phyloP scores from a whole-genome alignment of 2,329 filamentous ascomycete genomes.

The Magnaporthiopsis incrustans region DNA sequence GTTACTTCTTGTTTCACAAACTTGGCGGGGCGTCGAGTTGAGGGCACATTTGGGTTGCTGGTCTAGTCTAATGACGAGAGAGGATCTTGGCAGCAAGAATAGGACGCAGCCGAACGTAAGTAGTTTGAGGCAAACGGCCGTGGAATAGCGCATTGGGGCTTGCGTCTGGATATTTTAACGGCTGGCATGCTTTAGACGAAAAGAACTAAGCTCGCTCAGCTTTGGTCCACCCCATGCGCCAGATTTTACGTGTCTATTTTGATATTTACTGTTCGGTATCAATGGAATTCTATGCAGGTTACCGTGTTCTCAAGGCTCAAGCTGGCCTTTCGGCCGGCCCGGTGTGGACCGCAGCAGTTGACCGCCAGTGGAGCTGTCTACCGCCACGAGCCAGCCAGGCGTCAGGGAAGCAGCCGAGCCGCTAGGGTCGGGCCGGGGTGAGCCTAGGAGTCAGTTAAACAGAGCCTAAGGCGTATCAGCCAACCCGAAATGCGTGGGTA shows the following conservation, averaged over 20 bases:
- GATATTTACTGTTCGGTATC: background rate
- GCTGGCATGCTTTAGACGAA: background rate
- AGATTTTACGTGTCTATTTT: background rate
- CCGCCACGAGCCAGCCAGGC: background rate
- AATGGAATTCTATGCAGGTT: background rate
- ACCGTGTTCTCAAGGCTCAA: background rate
- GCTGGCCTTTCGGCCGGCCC: too few relatives aligned
- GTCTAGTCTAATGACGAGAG: background rate
- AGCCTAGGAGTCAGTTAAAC: background rate
- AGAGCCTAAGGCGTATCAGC: too few relatives aligned
- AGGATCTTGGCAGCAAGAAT: background rate
- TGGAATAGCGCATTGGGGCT: background rate
- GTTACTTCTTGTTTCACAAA: background rate
- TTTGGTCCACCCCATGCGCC: background rate
- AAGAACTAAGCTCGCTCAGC: background rate
- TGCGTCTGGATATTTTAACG: background rate
- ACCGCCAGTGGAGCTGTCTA: background rate
- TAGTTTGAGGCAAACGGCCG: background rate
- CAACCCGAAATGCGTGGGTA: too few relatives aligned
- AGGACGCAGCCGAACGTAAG: background rate
- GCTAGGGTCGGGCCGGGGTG: background rate
- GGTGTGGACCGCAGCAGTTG: background rate
- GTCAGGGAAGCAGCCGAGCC: background rate
- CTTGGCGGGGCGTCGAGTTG: background rate
- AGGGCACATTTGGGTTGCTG: background rate